Evolutionary conservation across 768 basidiomycete species (phyloP), one percentile per base, ranked within the genome.

Genomic region (Agrocybe praecox): DNA sequence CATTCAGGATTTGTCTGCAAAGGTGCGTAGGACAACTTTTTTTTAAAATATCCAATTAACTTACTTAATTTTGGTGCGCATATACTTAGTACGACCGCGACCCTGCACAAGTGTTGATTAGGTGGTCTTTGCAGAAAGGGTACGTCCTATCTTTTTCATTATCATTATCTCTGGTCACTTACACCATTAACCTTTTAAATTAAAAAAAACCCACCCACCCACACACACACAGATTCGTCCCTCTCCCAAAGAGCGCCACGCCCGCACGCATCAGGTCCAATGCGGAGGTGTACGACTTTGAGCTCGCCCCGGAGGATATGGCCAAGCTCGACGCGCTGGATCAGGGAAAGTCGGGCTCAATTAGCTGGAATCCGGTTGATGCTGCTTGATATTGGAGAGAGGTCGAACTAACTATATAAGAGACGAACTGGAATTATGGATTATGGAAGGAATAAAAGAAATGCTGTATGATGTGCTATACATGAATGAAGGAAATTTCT

Each of bases 61-160:
- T n/a, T n/a, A n/a, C n/a, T n/a, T n/a, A n/a, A n/a, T n/a, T n/a
- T n/a, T n/a, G n/a, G n/a, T n/a, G n/a, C n/a, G 26, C 26, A 29
- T 9, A 29, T 29, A 29, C 12, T 19, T 58, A 92, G 87, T 70
- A 85, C 61, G 69, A 72, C 42, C 82, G 84, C 53, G 83, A 87
- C 42, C 81, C 83, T 5, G 87, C 93, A 17, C 95, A 97, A 65
- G 77, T 96, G 45, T 80, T 97, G 15, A 74, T 97, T 54, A 84
- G 96, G 21, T 97, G 94, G 92, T 95, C 93, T 24, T 74, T 98
- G 34, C 95, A 97, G 69, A 84, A 81, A 65, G 86, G 87, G 90
- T 90, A 63, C 48, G 82, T 73, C 15, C 53, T 47, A 14, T 43
- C 24, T 7, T 17, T 15, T 19, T 22, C 21, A 34, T 42, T n/a